Percentiles rank a stretch among this genome's conserved stretches.
These are phyloP conservation scores for Amphirosellinia nigrospora DNA, from an alignment of 495 filamentous ascomycete species.

Conservation along the genomic window DNA sequence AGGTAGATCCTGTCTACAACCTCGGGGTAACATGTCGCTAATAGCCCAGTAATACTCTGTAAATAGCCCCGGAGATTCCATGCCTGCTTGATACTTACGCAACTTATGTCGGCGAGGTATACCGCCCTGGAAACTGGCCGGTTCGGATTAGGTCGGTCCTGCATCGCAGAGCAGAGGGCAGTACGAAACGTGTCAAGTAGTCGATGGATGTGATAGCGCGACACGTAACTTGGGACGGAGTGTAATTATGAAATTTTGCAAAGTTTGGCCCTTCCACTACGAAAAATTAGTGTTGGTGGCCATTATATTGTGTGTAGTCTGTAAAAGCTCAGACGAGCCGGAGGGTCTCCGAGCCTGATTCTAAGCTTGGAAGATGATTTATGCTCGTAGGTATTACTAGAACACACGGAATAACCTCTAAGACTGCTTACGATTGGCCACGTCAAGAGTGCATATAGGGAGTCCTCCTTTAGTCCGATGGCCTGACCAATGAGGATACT, in stretches of 20 bases:
- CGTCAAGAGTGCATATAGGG: slow-evolving; percentile 17
- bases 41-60: slow-evolving; percentile 4
- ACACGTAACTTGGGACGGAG: slow-evolving; percentile 1
- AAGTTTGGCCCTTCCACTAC: slow-evolving; percentile 13
- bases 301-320: not conserved
- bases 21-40: slow-evolving; percentile 21
- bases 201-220: slow-evolving; percentile 19
- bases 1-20: slow-evolving; percentile 18
- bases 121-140: slow-evolving; percentile 5
- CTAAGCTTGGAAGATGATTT: not conserved
- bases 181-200: slow-evolving; percentile 20
- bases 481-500: slow-evolving; percentile 22
- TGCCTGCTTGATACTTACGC: slow-evolving; percentile 9
- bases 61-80: slow-evolving; percentile 15
- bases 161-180: slow-evolving; percentile 22
- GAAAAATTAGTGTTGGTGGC: not conserved
- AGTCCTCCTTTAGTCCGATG: slow-evolving; percentile 16
- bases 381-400: not conserved
- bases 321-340: not conserved
- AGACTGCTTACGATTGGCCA: not conserved
- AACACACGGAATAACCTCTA: not conserved
- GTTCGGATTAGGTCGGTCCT: slow-evolving; percentile 10
- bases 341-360: not conserved
- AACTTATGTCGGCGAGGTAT: slow-evolving; percentile 13
- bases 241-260: slow-evolving; percentile 8